Evolutionary conservation across 192 early-diverging fungal genomes (phyloP).

Genomic region (Backusella luteola): DNA sequence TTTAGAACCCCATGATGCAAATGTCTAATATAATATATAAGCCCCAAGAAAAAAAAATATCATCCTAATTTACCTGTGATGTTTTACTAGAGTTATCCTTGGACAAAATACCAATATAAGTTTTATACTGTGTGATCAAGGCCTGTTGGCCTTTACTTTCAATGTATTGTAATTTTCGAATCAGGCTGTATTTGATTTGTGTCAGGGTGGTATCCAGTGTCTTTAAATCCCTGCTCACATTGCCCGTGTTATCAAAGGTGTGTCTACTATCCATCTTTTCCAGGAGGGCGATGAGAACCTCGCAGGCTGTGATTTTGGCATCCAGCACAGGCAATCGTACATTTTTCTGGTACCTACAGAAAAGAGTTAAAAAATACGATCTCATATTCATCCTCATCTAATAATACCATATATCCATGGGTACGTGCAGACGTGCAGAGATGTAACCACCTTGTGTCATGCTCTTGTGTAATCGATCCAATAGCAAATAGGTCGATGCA

Average conservation of each 20-base stretch:
- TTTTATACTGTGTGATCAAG: not conserved
- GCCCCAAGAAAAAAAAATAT: not conserved
- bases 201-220: not conserved
- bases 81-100: not conserved
- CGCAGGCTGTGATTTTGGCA: constrained; percentile 13
- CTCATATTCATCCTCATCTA: too few species aligned
- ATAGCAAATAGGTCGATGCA: not conserved
- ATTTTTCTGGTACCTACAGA: constrained; percentile 8
- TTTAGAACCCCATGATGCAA: constrained; percentile 1
- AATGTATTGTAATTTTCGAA: constrained; percentile 3
- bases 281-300: not conserved
- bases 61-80: constrained; percentile 2
- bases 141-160: not conserved
- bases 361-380: not conserved
- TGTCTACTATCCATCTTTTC: constrained; percentile 4
- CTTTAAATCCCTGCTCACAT: not conserved
- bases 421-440: not conserved
- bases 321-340: constrained; percentile 2
- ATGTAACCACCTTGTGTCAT: constrained; percentile 11
- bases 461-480: constrained; percentile 4
- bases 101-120: not conserved
- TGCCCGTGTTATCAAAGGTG: not conserved
- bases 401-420: constrained; percentile 12
- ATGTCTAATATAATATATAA: not conserved
- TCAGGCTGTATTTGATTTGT: constrained; percentile 9